Evolutionary conservation across 331 rosid species (phyloP), one percentile per base, ranked within the genome.

Genomic region (Rhamnella rubrinervis): DNA sequence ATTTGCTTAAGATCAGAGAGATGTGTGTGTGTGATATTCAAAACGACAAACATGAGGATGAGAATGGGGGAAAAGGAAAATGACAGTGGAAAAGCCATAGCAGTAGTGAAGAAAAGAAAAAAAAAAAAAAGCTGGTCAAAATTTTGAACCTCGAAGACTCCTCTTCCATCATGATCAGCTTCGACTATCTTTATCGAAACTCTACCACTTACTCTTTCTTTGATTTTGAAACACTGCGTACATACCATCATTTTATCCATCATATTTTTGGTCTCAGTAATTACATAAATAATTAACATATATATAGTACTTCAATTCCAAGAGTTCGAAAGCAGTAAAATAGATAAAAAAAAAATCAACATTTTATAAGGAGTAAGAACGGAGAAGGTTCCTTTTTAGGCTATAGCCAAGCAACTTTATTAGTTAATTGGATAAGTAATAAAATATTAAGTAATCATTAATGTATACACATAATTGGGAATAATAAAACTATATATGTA

Each of bases 141-240:
- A 88, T 82, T 31, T 85, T 83, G 84, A 86, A 83, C 89, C 97
- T 88, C 96, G 96, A 92, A 89, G 86, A 79, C 88, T 67, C 82
- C 67, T 68, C 87, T 81, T 79, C 86, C 86, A 87, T 87, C 88
- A 86, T 85, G 86, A 89, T 85, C 92, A 86, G 79, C 93, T 83
- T 86, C 96, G 84, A 84, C 93, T 85, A 81, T 83, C 98, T 93
- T 93, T 93, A 93, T 93, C 96, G 97, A 88, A 88, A 92, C 96
- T 82, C 92, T 78, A 84, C 82, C 89, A 74, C 58, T 77, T 71
- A 68, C 80, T 78, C 74, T 73, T 80, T 80, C 81, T 80, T 82
- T 82, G 75, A 72, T 80, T 80, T 88, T 85, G 87, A 87, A 81
- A 79, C 81, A 76, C 73, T 66, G 74, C 61, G 38, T 67, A 52